A percentile compares a stretch with the other conserved stretches of the same genome.
Conservation (phyloP, 148 eudicot species). For the Pouteria glomerata region DNA sequence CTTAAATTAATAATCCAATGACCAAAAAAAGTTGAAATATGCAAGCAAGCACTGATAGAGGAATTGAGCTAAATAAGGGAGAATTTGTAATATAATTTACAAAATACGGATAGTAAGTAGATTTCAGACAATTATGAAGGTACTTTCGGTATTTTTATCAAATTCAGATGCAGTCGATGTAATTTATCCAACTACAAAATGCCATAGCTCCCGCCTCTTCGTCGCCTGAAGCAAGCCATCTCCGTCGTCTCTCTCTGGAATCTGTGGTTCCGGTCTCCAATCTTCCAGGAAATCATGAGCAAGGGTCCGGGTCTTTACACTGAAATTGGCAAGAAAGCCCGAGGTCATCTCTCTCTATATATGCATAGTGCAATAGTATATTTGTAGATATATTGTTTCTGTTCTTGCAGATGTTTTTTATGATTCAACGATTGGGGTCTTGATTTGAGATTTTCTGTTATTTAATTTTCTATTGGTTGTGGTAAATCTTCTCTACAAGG, state of each 20-base stretch:
- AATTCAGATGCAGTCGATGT: no score
- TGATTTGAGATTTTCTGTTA: background rate
- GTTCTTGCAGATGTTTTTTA: background rate
- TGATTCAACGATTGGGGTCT: no score
- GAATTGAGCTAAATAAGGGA: no score
- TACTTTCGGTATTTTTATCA: no score
- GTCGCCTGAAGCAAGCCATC: background rate
- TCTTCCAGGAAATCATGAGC: constrained; percentile 33
- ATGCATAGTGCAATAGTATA: background rate
- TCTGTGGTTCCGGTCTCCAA: background rate
- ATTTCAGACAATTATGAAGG: no score
- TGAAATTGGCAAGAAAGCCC: constrained; percentile 53
- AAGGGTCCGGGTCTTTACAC: constrained; percentile 75
- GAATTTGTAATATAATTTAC: no score
- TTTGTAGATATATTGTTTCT: background rate
- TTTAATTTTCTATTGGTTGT: background rate
- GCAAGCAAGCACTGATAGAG: no score
- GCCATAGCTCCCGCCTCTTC: background rate
- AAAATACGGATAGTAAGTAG: no score
- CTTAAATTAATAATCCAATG: no score
- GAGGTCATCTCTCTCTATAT: constrained; percentile 34
- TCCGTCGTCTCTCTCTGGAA: constrained; percentile 6
- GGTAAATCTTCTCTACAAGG: constrained; percentile 56
- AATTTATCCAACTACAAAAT: no score
- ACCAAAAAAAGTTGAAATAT: no score